Evolutionary conservation across 148 eudicot species (phyloP).

Genomic region (Persicaria tinctoria): DNA sequence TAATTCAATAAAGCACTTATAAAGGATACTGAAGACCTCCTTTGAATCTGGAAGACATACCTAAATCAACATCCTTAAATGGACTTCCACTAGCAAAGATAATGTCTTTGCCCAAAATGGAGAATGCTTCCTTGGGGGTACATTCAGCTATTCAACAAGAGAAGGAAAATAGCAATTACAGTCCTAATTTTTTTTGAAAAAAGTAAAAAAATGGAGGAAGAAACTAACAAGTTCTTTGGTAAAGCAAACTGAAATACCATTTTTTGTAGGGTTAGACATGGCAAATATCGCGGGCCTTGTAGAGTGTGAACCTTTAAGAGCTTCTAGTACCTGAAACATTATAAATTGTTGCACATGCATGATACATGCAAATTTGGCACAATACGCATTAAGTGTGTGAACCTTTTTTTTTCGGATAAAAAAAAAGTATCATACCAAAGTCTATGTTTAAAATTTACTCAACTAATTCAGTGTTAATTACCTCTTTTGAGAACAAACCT

Average conservation of each 20-base stretch:
- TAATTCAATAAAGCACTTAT: too few relatives aligned
- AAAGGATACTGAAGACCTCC: background rate
- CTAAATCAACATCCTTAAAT: slow-evolving; percentile 75
- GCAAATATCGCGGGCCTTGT: slow-evolving; percentile 93
- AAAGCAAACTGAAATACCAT: slow-evolving; percentile 35
- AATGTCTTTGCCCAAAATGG: slow-evolving; percentile 72
- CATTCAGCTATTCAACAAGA: slow-evolving; percentile 63
- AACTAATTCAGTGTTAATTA: slow-evolving; percentile 12
- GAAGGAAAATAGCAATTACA: too few relatives aligned
- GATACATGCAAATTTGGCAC: background rate
- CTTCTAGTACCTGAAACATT: slow-evolving; percentile 62
- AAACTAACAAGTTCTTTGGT: background rate
- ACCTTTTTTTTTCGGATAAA: too few relatives aligned
- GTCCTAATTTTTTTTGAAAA: background rate
- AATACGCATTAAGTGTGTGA: too few relatives aligned
- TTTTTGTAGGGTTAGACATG: slow-evolving; percentile 95
- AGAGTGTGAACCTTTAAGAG: slow-evolving; percentile 68
- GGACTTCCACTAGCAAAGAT: slow-evolving; percentile 95
- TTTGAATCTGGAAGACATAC: slow-evolving; percentile 28
- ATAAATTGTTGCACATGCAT: too few relatives aligned
- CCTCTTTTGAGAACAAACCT: slow-evolving; percentile 86
- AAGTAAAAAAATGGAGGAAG: background rate
- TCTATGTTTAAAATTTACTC: too few relatives aligned
- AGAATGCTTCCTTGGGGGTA: slow-evolving; percentile 90
- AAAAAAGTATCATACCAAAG: too few relatives aligned